phyloP scores from a whole-genome alignment of 164 flowering plant species.

The Nelumbo lutea region DNA sequence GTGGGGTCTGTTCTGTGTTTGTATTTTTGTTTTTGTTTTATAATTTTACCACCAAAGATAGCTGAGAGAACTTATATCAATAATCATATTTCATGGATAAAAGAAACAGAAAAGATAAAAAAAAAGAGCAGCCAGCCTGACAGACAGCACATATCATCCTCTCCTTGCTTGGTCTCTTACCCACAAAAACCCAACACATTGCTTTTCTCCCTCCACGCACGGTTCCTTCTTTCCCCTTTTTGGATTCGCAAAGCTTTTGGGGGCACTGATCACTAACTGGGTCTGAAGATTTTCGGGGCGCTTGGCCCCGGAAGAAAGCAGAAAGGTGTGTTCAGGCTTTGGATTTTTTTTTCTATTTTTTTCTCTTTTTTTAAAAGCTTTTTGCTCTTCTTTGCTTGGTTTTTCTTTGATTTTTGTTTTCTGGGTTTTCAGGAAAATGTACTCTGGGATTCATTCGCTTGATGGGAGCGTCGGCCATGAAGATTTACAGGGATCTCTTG shows the following conservation, averaged over 20 bases:
- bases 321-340: background rate
- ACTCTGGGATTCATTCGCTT: conserved; percentile 14
- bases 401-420: background rate
- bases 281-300: conserved; percentile 5
- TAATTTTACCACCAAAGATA: too few species aligned
- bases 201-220: conserved; percentile 1
- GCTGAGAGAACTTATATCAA: too few species aligned
- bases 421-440: conserved; percentile 10
- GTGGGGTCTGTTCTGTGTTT: too few species aligned
- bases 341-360: background rate
- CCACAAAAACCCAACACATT: background rate
- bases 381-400: background rate
- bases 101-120: background rate
- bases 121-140: background rate
- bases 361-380: background rate
- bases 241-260: background rate
- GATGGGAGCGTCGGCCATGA: conserved; percentile 10
- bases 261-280: background rate
- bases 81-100: too few species aligned
- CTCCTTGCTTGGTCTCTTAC: background rate
- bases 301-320: background rate
- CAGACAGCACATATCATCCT: background rate
- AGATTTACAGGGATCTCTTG: conserved; percentile 27
- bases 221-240: background rate
- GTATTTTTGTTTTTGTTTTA: too few species aligned